Evolutionary conservation across 2,329 filamentous ascomycete genomes (phyloP), one percentile per base, ranked within the genome.

Genomic region (Ceratocystis huliohia): DNA sequence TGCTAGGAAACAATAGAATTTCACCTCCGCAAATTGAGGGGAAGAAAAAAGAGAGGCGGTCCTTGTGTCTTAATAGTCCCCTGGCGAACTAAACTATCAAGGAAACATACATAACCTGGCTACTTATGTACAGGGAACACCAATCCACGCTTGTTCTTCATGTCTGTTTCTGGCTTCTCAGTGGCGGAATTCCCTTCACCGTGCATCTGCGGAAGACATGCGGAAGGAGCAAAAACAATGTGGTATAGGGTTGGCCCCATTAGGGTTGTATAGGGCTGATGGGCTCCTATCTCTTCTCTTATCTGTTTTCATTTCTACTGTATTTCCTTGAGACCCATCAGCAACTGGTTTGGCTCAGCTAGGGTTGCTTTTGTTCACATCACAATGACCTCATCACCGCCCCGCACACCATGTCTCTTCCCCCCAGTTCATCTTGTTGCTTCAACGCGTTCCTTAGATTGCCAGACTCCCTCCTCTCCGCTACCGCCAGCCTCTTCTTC

Each of bases 241-340:
- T 2, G 15, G 6, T 7, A n/a, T 59, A 33, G 25, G 25, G 56
- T 33, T 30, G 17, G 56, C 4, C 7, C 1, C 2, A 6, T 30
- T 37, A 59, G 56, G 56, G 56, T 59, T 59, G 25, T 25, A 30
- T 59, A 59, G 56, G 56, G 56, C 30, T 59, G 56, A 17, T 6
- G 25, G 53, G 56, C 2, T 8, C 25, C 20, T 15, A n/a, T 30
- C n/a, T 28, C 15, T 30, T n/a, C n/a, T 28, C 15, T 30, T 8
- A 59, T 17, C 33, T 25, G 56, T 28, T 13, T 8, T 17, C 56
- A 5, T 37, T 17, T 30, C 28, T 15, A 59, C 53, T 59, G 28
- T 53, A 28, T 53, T 53, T 53, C 10, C 48, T 20, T 41, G 37
- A 41, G 10, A 53, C 7, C 22, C 8, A 53, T 13, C 20, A 28